A percentile compares a stretch with the other conserved stretches of the same genome.
Evolutionary conservation across 176 grass and related monocot genomes (phyloP).

Genomic region (Poa annua): DNA sequence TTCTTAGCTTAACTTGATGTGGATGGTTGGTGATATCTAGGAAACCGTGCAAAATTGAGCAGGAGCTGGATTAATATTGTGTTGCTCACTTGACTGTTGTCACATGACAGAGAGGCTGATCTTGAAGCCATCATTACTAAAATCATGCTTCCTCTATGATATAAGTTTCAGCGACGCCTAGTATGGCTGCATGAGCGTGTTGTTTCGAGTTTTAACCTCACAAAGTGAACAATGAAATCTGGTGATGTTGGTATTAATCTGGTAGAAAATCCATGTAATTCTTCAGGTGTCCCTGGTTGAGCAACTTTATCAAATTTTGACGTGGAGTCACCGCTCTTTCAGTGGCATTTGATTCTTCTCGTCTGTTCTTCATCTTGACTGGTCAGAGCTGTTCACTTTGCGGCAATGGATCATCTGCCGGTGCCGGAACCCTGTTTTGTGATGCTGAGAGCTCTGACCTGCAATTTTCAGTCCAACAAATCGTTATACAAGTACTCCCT

Average conservation of each 20-base stretch:
- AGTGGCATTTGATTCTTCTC: neutral
- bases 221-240: neutral
- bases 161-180: neutral
- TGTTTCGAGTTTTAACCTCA: neutral
- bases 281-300: conserved; percentile 3
- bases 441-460: conserved; percentile 12
- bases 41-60: neutral
- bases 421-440: conserved; percentile 1
- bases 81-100: neutral
- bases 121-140: neutral
- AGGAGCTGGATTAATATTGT: neutral
- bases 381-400: conserved; percentile 5
- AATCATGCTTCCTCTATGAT: neutral
- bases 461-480: neutral
- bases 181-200: neutral
- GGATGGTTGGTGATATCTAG: neutral
- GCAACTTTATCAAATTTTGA: neutral
- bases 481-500: neutral
- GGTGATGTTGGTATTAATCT: neutral
- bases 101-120: neutral
- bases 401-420: conserved; percentile 32
- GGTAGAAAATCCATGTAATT: neutral
- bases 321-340: neutral
- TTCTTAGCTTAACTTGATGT: neutral
- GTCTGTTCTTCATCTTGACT: conserved; percentile 11